Base-by-base conservation (phyloP, 164 flowering plant species). In the Dillenia suffruticosa region DNA sequence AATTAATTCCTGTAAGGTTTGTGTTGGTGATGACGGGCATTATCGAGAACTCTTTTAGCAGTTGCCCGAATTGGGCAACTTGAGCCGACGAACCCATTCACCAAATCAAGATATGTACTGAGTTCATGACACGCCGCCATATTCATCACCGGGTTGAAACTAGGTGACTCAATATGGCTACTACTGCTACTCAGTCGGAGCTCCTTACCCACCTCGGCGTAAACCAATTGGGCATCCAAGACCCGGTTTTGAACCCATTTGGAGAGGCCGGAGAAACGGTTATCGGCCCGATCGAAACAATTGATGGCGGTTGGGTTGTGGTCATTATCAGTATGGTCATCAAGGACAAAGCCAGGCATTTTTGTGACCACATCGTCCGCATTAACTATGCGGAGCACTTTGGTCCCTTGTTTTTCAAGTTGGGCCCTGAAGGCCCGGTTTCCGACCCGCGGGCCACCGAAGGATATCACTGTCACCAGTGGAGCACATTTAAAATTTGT, bases 381-480 rank as follows among this genome's bases (percentile, higher is more conserved):
- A 70, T 88, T 88, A 11, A 88, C 94, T 5, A 88, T 82, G 5
- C 94, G 75, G 2, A 88, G 74, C 10, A 88, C 72, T 50, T 77
- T 85, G 9, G 77, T 74, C 2, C 88, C 89, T 11, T 61, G 66
- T 26, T 69, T 67, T 49, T 88, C 89, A 26, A 88, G 61, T 16
- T 68, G 72, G 19, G 52, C 46, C 3, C 79, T 19, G 58, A 88
- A 88, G 62, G 64, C 71, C 10, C 53, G 59, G 74, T 88, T 77
- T 0, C 94, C 94, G 0, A 88, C 86, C 3, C 94, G 85, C 0
- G 94, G 94, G 11, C 88, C 89, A 2, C 87, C 94, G 58, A 85
- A 88, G 10, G 94, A 88, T 4, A 85, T 59, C 9, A 88, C 90
- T 0, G 89, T 81, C 57, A 82, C 84, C 9, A 73, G 13, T 11